Evolutionary conservation across 345 rosid genomes (phyloP).

Genomic region (Eucalyptus fibrosa): DNA sequence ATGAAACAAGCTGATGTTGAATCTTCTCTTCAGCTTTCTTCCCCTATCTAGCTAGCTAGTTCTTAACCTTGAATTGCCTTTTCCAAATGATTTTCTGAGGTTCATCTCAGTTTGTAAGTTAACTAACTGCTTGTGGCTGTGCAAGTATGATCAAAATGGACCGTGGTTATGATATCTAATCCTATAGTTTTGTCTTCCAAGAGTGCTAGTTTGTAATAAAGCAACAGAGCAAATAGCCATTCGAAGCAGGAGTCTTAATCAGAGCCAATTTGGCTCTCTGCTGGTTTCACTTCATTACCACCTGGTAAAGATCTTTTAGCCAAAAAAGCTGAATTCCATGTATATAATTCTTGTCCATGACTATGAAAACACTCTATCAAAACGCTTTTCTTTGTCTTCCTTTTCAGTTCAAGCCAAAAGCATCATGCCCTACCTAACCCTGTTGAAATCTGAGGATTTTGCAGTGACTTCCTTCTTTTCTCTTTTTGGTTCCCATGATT

Average conservation of each 20-base stretch:
- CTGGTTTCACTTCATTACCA: neutral
- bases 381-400: neutral
- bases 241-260: neutral
- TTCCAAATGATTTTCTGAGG: neutral
- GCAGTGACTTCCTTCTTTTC: neutral
- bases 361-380: neutral
- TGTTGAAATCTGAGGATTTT: neutral
- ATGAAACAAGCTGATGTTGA: slow-evolving; percentile 5
- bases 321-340: neutral
- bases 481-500: neutral
- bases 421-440: neutral
- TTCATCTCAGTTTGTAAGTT: neutral
- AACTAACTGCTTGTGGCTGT: neutral
- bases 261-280: neutral
- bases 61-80: neutral
- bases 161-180: neutral
- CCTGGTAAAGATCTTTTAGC: neutral
- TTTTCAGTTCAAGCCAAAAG: neutral
- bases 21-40: neutral
- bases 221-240: neutral
- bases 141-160: neutral
- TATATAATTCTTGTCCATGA: neutral
- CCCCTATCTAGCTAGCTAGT: neutral
- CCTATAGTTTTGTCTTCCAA: neutral
- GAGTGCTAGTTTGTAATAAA: neutral